Percentiles rank a stretch among this genome's conserved stretches.
Conservation (phyloP, 2,329 filamentous ascomycete species). For the Xylariaceae sp. region DNA sequence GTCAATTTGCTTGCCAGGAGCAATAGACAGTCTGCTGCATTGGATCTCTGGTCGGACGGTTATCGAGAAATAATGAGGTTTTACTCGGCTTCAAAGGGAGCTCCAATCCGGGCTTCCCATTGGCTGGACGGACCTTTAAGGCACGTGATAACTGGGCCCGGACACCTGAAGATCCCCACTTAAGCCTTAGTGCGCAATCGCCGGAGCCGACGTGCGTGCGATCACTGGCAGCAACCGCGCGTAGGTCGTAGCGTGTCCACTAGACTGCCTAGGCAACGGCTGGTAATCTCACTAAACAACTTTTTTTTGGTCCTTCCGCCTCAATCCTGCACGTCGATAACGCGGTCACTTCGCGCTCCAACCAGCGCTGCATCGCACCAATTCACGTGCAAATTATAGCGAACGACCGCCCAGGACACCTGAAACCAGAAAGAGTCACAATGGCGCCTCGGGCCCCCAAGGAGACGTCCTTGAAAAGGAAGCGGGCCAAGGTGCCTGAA, state of each 20-base stretch:
- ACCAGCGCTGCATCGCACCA: not conserved
- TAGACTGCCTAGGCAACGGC: not conserved
- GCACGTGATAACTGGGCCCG: slow-evolving; percentile 27
- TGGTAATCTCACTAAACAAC: slow-evolving; percentile 1
- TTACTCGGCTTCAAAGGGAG: slow-evolving; percentile 28
- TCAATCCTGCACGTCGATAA: not conserved
- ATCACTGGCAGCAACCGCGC: not conserved
- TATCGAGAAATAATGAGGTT: slow-evolving; percentile 31
- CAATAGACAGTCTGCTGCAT: slow-evolving; percentile 16
- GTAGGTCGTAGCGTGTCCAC: not conserved
- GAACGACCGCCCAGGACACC: not conserved
- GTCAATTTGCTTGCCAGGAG: slow-evolving; percentile 40
- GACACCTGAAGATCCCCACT: slow-evolving; percentile 11
- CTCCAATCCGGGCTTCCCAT: slow-evolving; percentile 22
- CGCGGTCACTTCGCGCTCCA: not conserved
- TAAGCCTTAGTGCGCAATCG: not conserved
- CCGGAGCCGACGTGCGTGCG: not conserved
- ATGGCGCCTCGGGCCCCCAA: slow-evolving; percentile 30
- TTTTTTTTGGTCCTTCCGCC: slow-evolving; percentile 9
- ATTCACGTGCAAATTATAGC: not conserved
- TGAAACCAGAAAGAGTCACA: not conserved
- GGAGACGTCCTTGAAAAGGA: slow-evolving; percentile 45
- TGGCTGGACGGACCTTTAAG: slow-evolving; percentile 15
- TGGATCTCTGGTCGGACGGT: slow-evolving; percentile 20
- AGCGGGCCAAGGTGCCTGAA: slow-evolving; percentile 41